Evolutionary conservation across 2,329 filamentous ascomycete genomes (phyloP).

Genomic region (Thelonectria discophora): DNA sequence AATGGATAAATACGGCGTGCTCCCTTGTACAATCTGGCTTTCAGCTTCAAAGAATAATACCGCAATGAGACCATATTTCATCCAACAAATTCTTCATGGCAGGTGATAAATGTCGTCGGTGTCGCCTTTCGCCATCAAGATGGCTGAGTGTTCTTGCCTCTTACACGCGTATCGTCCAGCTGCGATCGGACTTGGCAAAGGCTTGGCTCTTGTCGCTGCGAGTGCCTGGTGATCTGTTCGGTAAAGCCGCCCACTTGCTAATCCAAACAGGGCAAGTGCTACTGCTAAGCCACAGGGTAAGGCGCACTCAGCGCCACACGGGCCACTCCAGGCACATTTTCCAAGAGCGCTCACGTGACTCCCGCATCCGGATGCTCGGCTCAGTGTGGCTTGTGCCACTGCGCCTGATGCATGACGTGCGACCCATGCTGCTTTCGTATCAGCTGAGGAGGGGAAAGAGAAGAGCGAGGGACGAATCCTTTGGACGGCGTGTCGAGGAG

Average conservation of each 20-base stretch:
- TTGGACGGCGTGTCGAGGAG: background rate
- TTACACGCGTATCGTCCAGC: background rate
- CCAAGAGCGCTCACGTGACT: background rate
- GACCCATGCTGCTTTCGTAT: background rate
- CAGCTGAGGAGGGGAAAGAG: conserved; percentile 3
- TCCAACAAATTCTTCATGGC: too few species aligned
- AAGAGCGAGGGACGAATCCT: background rate
- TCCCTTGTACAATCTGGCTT: too few species aligned
- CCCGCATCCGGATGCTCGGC: background rate
- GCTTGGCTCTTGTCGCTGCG: background rate
- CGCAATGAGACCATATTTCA: too few species aligned
- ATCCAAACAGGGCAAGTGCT: background rate
- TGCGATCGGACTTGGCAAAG: background rate
- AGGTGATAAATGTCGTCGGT: too few species aligned
- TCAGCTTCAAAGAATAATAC: too few species aligned
- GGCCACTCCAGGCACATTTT: background rate
- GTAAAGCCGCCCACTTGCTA: background rate
- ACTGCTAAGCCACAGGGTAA: background rate
- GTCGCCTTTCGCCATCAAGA: background rate
- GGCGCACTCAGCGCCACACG: background rate
- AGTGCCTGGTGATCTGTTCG: background rate
- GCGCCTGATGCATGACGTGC: conserved; percentile 4
- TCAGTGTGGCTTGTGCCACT: background rate
- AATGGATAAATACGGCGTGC: too few species aligned
- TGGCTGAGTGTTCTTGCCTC: background rate